Conservation (phyloP, 805 yeast species). For the Nakazawaea sp. region DNA sequence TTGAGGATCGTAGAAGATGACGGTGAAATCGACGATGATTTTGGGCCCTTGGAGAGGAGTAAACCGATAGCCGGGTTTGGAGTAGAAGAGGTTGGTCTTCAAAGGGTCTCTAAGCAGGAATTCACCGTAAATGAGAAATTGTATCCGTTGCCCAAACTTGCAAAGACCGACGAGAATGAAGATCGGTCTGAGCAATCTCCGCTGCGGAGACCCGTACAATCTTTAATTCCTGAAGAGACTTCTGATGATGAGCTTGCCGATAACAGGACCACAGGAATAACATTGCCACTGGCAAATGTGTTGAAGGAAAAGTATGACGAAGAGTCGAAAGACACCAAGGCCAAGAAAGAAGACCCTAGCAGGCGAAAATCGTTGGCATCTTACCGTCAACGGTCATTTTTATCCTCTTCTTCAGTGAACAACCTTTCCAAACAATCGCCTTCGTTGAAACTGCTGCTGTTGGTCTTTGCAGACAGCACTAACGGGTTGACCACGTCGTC, state of each 20-base stretch:
- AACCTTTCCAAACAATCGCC: neutral
- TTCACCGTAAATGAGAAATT: slow-evolving; percentile 36
- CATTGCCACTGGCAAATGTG: neutral
- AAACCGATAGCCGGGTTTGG: slow-evolving; percentile 65
- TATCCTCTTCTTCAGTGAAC: neutral
- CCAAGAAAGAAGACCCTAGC: neutral
- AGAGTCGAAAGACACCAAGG: neutral
- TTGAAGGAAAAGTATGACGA: neutral
- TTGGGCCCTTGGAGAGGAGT: slow-evolving; percentile 77
- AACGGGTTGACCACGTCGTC: slow-evolving; percentile 19
- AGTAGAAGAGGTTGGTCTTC: slow-evolving; percentile 75
- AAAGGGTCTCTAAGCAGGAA: slow-evolving; percentile 47
- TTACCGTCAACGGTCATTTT: slow-evolving; percentile 5
- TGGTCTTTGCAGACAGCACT: neutral
- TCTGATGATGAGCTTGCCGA: neutral
- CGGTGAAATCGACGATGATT: slow-evolving; percentile 87
- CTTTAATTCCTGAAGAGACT: neutral
- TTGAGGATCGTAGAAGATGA: slow-evolving; percentile 86
- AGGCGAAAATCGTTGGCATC: slow-evolving; percentile 4
- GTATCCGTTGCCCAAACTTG: slow-evolving; percentile 36
- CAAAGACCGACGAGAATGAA: neutral
- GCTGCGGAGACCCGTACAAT: too few species aligned
- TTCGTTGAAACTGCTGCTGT: neutral
- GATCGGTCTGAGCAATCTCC: too few species aligned
- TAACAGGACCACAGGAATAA: neutral